Percentiles rank a stretch among this genome's conserved stretches.
These are phyloP conservation scores for Pezicula neosporulosa DNA, from an alignment of 2,329 filamentous ascomycete species.

Conservation along the genomic window DNA sequence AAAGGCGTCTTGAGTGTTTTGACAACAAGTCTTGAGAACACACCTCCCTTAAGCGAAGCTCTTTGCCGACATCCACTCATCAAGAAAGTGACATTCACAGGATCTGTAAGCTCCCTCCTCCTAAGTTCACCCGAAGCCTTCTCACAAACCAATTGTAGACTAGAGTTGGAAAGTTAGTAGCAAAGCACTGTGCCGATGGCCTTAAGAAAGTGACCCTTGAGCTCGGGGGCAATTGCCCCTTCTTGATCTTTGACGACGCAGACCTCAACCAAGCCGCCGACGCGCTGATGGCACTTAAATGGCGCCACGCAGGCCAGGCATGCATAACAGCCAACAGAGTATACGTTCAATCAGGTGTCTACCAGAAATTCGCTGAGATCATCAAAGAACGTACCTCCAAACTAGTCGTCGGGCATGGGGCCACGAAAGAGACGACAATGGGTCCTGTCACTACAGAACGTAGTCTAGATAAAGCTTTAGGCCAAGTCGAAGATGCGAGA, in stretches of 20 bases:
- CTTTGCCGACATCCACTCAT: constrained; percentile 54
- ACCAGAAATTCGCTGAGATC: constrained; percentile 55
- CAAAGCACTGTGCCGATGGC: constrained; percentile 54
- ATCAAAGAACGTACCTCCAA: constrained; percentile 48
- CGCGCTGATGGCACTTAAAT: constrained; percentile 46
- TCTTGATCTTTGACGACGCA: constrained; percentile 62
- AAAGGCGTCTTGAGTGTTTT: constrained; percentile 59
- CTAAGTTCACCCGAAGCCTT: not conserved
- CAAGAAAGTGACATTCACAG: constrained; percentile 62
- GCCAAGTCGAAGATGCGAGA: constrained; percentile 62
- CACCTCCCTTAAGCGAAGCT: constrained; percentile 48
- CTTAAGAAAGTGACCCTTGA: constrained; percentile 64
- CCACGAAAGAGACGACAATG: constrained; percentile 52
- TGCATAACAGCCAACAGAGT: constrained; percentile 64
- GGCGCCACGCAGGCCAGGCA: constrained; percentile 59
- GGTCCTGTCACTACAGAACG: constrained; percentile 56
- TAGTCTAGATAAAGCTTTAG: constrained; percentile 51
- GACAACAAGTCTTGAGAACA: constrained; percentile 54
- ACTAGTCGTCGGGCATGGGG: constrained; percentile 60
- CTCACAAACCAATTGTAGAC: constrained; percentile 31
- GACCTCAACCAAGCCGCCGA: constrained; percentile 53
- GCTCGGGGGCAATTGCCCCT: constrained; percentile 62
- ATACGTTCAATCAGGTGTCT: constrained; percentile 60
- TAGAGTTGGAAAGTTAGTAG: constrained; percentile 58
- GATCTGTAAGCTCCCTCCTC: constrained; percentile 32